Base-by-base conservation (phyloP, 345 rosid species). In the Salix dunnii region DNA sequence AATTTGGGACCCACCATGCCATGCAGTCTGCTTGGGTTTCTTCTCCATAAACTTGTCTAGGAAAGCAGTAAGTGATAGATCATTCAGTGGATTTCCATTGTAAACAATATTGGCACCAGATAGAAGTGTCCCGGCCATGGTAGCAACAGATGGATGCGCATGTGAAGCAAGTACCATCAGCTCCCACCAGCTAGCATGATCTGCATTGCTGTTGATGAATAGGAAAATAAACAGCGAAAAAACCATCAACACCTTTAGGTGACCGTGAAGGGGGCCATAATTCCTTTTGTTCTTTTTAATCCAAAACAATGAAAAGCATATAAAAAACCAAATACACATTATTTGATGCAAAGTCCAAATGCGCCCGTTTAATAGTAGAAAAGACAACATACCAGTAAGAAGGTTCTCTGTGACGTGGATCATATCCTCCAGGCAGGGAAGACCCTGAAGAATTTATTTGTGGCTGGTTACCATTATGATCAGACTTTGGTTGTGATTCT, bases 1-100 rank as follows among this genome's bases (percentile, higher is more conserved):
- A 30, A 96, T 96, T 84, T 92, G 94, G 61, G 99, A 96, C 74
- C 94, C 96, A 83, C 99, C 99, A 75, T 93, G 98, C 99, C 99
- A 96, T 33, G 85, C 67, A 79, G 78, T 87, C 80, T 87, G 82
- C 88, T 92, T 96, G 1, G 98, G 87, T 83, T 96, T 96, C 90
- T 96, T 96, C 85, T 93, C 99, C 99, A 93, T 96, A 76, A 96
- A 93, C 85, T 96, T 96, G 85, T 93, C 98, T 27, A 96, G 87
- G 83, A 93, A 93, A 81, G 97, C 94, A 49, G 87, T 74, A 62
- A 92, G 93, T 28, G 97, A 88, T 42, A 92, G 82, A 75, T 96
- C 98, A 67, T 82, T 86, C 58, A 93, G 75, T 3, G 98, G 97
- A 83, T 96, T 92, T 63, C 98, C 99, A 67, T 96, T 93, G 85